Evolutionary conservation across 495 filamentous ascomycete species (phyloP).

Genomic region (Xylaria flabelliformis): DNA sequence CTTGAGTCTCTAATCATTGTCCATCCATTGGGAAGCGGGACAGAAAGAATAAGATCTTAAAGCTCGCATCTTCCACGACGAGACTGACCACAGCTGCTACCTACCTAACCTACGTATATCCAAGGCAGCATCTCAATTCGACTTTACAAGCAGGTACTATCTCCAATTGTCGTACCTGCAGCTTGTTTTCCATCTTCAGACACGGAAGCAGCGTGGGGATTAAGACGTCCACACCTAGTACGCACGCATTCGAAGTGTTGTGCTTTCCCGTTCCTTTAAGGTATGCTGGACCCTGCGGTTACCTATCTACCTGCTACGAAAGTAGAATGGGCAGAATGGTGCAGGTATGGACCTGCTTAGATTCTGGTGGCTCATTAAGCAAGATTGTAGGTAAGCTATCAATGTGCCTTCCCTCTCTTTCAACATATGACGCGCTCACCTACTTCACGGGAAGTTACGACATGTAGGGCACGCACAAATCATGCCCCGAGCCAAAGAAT

Average conservation of each 20-base stretch:
- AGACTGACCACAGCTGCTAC: not conserved
- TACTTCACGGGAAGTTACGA: constrained; percentile 15
- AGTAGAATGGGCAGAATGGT: not conserved
- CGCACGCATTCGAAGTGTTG: not conserved
- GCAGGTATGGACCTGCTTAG: not conserved
- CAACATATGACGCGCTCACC: not conserved
- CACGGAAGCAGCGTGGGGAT: not conserved
- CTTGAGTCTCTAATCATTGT: not conserved
- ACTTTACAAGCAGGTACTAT: not conserved
- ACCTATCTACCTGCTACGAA: not conserved
- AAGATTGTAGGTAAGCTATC: not conserved
- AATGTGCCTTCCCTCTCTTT: constrained; percentile 11
- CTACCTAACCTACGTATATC: too few relatives aligned
- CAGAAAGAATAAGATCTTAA: not conserved
- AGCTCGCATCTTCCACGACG: not conserved
- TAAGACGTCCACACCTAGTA: too few relatives aligned
- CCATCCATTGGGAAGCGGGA: not conserved
- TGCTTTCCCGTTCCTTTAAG: not conserved
- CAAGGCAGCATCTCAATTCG: not conserved
- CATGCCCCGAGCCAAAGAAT: not conserved
- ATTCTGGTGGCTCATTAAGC: not conserved
- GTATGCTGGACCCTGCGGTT: too few relatives aligned
- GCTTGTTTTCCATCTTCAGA: not conserved
- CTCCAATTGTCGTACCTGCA: not conserved
- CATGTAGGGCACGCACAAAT: constrained; percentile 12